Evolutionary conservation across 2,329 filamentous ascomycete species (phyloP), one percentile per base, ranked within the genome.

Genomic region (Trichoderma sp.): DNA sequence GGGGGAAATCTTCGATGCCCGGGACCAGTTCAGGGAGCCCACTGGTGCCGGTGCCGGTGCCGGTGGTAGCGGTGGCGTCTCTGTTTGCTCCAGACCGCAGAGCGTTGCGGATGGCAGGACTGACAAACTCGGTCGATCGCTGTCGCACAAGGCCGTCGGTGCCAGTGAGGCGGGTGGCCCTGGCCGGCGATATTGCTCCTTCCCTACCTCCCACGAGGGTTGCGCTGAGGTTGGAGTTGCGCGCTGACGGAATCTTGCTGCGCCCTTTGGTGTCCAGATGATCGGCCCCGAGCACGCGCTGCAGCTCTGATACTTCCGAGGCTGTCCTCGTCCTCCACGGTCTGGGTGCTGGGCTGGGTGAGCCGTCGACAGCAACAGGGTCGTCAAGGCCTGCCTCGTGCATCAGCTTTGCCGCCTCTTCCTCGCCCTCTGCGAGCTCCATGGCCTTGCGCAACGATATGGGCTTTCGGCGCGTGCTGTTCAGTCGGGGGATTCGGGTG

Each of bases 321-420:
- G 81, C 82, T 64, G 78, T 80, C 41, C 80, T 81, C 21, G 81
- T 79, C 14, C 85, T 85, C 84, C 86, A 87, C 8, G 83, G 79
- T 38, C 88, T 83, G 2, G 88, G 88, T 1, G 88, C 88, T 0
- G 88, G 88, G 73, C 88, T 89, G 1, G 88, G 88, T 2, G 87
- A 89, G 21, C 84, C 87, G 76, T 86, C 85, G n/a, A 80, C 79
- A 76, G 33, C 81, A n/a, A 56, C 59, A 77, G 75, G 74, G n/a
- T 77, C 77, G n/a, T 76, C 74, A 18, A 80, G 77, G 33, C 78
- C 81, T n/a, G 79, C 77, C 53, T 80, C 80, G 24, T 50, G 78
- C 78, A 12, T 78, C 77, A 65, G 76, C 79, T 38, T 79, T 78
- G 6, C 75, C 2, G 71, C 75, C 31, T 80, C 80, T 45, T 79